These are phyloP conservation scores for Microcera coccophila DNA, from an alignment of 2,329 filamentous ascomycete genomes.

Conservation along the genomic window DNA sequence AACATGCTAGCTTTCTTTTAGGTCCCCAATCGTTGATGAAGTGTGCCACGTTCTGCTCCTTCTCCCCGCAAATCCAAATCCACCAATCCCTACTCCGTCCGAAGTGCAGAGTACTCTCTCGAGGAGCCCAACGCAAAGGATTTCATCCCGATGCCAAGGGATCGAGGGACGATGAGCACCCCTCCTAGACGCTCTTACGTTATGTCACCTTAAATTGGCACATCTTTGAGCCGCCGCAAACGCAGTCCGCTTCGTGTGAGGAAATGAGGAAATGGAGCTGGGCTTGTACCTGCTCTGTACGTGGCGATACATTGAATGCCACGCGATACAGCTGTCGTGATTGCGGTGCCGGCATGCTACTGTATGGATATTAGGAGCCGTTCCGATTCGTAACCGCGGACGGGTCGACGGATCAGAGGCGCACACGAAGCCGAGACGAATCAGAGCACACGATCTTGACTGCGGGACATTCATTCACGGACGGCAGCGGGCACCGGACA, in stretches of 20 bases:
- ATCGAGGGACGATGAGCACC: no score
- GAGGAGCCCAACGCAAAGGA: no score
- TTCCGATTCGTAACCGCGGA: conserved; percentile 23
- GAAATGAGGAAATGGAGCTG: not conserved
- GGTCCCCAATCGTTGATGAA: not conserved
- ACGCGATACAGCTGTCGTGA: conserved; percentile 1
- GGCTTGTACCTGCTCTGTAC: not conserved
- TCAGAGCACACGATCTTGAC: conserved; percentile 10
- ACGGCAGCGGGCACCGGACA: no score
- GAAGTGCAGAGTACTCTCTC: not conserved
- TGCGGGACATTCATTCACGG: no score
- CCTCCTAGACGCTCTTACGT: not conserved
- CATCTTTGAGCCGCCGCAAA: not conserved
- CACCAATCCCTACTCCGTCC: not conserved
- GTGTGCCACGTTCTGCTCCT: not conserved
- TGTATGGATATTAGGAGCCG: conserved; percentile 14
- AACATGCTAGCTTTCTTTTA: not conserved
- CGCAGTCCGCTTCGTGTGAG: not conserved
- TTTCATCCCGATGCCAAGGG: not conserved
- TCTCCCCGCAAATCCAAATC: not conserved
- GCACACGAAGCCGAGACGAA: conserved; percentile 14
- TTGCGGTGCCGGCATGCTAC: conserved; percentile 11
- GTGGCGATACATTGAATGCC: no score
- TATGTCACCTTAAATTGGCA: not conserved
- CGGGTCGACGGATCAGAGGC: conserved; percentile 14